phyloP scores from a whole-genome alignment of 163 green algal species.

The Picocystis sp. region DNA sequence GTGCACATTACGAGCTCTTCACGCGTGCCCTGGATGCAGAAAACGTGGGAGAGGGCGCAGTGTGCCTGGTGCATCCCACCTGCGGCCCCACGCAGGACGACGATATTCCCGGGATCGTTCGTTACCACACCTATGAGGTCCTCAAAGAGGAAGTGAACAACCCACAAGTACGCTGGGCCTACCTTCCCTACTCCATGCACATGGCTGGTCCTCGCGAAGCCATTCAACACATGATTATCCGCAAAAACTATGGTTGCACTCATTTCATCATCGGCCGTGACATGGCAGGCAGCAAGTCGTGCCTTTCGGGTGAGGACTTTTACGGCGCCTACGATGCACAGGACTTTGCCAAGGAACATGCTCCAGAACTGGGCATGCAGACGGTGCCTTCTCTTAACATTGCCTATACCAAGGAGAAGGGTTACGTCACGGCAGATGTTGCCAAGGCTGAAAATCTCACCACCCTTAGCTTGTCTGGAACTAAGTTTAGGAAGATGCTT shows the following conservation, averaged over 20 bases:
- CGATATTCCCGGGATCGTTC: constrained; percentile 72
- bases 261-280: constrained; percentile 99
- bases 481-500: constrained; percentile 95
- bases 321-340: constrained; percentile 58
- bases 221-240: constrained; percentile 99
- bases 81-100: constrained; percentile 91
- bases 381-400: constrained; percentile 92
- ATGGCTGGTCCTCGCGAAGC: constrained; percentile 93
- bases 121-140: constrained; percentile 68
- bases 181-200: constrained; percentile 99
- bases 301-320: constrained; percentile 79
- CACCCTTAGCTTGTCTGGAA: constrained; percentile 73
- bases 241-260: constrained; percentile 96
- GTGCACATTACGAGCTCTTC: constrained; percentile 98
- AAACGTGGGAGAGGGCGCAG: constrained; percentile 56
- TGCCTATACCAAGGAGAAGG: constrained; percentile 42
- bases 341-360: constrained; percentile 60
- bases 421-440: constrained; percentile 87
- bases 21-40: constrained; percentile 69
- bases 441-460: constrained; percentile 62
- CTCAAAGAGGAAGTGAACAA: constrained; percentile 82
- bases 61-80: constrained; percentile 93
- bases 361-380: constrained; percentile 78
- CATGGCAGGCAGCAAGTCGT: constrained; percentile 93
- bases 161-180: constrained; percentile 77